Percentiles rank a stretch among this genome's conserved stretches.
Conservation (phyloP, 73 alveolate species). For the Halteria grandinella region DNA sequence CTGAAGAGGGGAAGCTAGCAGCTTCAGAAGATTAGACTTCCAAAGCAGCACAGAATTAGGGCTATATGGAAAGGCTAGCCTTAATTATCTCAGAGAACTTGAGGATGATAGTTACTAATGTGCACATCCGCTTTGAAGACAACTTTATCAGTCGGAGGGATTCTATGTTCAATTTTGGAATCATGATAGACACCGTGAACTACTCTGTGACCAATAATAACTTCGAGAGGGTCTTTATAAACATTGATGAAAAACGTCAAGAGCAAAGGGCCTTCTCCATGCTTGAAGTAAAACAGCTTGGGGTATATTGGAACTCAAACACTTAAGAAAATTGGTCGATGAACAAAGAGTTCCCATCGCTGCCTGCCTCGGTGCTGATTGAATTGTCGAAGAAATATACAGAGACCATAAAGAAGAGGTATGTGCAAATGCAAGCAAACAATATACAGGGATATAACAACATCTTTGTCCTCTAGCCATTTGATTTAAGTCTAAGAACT, state of each 20-base stretch:
- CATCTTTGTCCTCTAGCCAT: constrained; percentile 27
- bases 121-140: constrained; percentile 57
- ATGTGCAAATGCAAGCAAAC: neutral
- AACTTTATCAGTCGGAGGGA: constrained; percentile 9
- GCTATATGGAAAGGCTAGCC: constrained; percentile 30
- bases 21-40: too few relatives aligned
- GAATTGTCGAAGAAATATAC: constrained; percentile 36
- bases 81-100: constrained; percentile 33
- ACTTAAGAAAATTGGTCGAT: constrained; percentile 38
- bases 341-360: constrained; percentile 14
- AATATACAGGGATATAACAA: neutral
- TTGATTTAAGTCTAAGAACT: constrained; percentile 34
- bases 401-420: constrained; percentile 29
- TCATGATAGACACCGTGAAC: constrained; percentile 10
- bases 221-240: constrained; percentile 33
- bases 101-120: constrained; percentile 11
- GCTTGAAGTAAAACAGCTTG: constrained; percentile 35
- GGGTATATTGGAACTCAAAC: constrained; percentile 51
- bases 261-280: constrained; percentile 40
- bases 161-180: constrained; percentile 17
- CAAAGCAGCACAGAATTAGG: constrained; percentile 4
- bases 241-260: constrained; percentile 23
- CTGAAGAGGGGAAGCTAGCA: neutral
- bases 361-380: constrained; percentile 21
- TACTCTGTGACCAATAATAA: constrained; percentile 39